phyloP scores from a whole-genome alignment of 1,284 basidiomycete genomes.

The Fomitiporia mediterranea region DNA sequence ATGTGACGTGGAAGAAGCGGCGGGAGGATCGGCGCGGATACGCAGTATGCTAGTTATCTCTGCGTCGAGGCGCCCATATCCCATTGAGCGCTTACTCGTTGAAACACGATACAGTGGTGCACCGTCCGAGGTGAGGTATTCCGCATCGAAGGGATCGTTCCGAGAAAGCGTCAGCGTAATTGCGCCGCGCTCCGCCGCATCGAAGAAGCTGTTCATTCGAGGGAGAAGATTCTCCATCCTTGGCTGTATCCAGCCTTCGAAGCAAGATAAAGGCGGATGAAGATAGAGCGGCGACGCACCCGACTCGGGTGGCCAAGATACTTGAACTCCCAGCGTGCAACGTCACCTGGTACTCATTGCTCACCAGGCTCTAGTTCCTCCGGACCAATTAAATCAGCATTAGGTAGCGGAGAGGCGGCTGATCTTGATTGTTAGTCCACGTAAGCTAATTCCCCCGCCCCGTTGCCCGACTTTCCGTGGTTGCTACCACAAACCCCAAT shows the following conservation, averaged over 20 bases:
- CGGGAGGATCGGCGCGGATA: not conserved
- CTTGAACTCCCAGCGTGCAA: no score
- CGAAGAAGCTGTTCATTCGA: constrained; percentile 11
- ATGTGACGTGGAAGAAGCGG: not conserved
- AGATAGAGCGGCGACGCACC: no score
- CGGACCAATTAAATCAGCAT: no score
- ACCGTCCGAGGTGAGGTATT: constrained; percentile 1
- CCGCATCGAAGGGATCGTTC: constrained; percentile 9
- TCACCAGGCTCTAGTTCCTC: no score
- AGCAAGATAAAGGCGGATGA: no score
- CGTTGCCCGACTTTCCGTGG: no score
- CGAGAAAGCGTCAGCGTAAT: constrained; percentile 9
- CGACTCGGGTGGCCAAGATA: no score
- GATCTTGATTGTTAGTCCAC: no score
- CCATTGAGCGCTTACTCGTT: not conserved
- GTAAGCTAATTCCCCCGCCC: no score
- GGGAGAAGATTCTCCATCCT: not conserved
- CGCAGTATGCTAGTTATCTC: not conserved
- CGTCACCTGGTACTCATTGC: no score
- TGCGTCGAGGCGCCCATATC: not conserved
- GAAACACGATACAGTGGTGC: constrained; percentile 9
- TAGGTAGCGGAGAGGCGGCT: no score
- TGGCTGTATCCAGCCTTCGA: not conserved
- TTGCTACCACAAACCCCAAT: no score
- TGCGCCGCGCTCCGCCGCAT: constrained; percentile 8